Evolutionary conservation across 495 filamentous ascomycete genomes (phyloP), one percentile per base, ranked within the genome.

Genomic region (Penicillium fimorum): DNA sequence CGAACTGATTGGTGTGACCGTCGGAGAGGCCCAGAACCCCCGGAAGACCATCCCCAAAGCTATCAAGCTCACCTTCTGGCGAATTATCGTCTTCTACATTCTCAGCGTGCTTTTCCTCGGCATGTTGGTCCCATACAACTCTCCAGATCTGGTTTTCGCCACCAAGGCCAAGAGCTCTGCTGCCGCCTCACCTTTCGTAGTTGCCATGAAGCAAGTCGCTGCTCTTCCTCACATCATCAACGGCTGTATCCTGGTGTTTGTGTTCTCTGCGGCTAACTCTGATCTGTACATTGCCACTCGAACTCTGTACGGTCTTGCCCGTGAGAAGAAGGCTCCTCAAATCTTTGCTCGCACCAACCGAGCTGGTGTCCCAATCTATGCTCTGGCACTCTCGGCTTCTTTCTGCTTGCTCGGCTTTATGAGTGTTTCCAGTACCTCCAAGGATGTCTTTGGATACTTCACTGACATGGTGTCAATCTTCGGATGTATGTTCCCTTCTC

Each of bases 401-500:
- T 82, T 91, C 63, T 77, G 75, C 27, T 72, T 84, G 2, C 77
- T 90, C 8, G 88, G 85, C 4, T 89, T 81, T 73, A 76, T 91
- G 72, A 89, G 86, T 68, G 84, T 87, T 1, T 75, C 76, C 49
- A 78, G 78, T 55, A 78, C 79, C 55, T 80, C 85, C 2, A 76
- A 75, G 42, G 73, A 65, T 0, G 87, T 91, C 2, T 92, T 91
- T 60, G 74, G 69, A n/a, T 91, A 89, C 75, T 90, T 92, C 52
- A 83, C 90, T 53, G 88, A 89, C 61, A 75, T 92, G 33, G 83
- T 82, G n/a, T 86, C 86, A 15, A 84, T 89, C 56, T 86, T 87
- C 60, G 86, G 86, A 38, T 38, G 35, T 38, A 38, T 4, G 35
- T 38, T 38, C 7, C 35, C 35, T 38, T 32, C 74, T 88, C 15